Percentiles rank a stretch among this genome's conserved stretches.
Conservation (phyloP, 208 protist species). For the Crithidia mellificae region DNA sequence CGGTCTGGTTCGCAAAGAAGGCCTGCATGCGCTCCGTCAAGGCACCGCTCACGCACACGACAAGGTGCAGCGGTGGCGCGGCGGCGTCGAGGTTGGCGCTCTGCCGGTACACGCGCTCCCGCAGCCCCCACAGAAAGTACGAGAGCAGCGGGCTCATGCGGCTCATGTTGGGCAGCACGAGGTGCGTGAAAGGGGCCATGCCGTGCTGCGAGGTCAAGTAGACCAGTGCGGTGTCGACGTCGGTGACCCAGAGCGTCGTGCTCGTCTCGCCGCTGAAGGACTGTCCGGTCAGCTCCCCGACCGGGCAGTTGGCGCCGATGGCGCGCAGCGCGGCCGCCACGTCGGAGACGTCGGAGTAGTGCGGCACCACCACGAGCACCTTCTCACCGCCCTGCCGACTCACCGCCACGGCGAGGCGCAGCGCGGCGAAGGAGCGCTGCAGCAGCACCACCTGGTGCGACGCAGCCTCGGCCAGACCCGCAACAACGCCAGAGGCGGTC, state of each 20-base stretch:
- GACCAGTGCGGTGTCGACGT: slow-evolving; percentile 73
- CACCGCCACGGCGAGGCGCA: slow-evolving; percentile 53
- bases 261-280: slow-evolving; percentile 45
- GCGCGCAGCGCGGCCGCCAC: slow-evolving; percentile 50
- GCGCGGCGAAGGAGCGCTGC: slow-evolving; percentile 43
- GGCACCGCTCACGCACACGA: slow-evolving; percentile 45
- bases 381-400: slow-evolving; percentile 30
- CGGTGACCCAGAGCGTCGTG: slow-evolving; percentile 76
- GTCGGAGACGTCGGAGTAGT: slow-evolving; percentile 68
- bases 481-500: slow-evolving; percentile 1
- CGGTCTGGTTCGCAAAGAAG: slow-evolving; percentile 52
- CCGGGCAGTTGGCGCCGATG: slow-evolving; percentile 25
- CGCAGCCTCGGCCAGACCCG: slow-evolving; percentile 29
- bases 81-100: slow-evolving; percentile 45
- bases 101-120: slow-evolving; percentile 58
- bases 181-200: slow-evolving; percentile 84
- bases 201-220: slow-evolving; percentile 64
- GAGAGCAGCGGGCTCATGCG: slow-evolving; percentile 66
- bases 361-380: slow-evolving; percentile 83
- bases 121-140: slow-evolving; percentile 65
- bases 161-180: slow-evolving; percentile 68
- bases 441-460: slow-evolving; percentile 55
- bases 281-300: slow-evolving; percentile 73
- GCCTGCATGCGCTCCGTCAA: slow-evolving; percentile 34
- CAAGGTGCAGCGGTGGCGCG: slow-evolving; percentile 40